Evolutionary conservation across 768 basidiomycete species (phyloP).

Genomic region (Mycena amicta): DNA sequence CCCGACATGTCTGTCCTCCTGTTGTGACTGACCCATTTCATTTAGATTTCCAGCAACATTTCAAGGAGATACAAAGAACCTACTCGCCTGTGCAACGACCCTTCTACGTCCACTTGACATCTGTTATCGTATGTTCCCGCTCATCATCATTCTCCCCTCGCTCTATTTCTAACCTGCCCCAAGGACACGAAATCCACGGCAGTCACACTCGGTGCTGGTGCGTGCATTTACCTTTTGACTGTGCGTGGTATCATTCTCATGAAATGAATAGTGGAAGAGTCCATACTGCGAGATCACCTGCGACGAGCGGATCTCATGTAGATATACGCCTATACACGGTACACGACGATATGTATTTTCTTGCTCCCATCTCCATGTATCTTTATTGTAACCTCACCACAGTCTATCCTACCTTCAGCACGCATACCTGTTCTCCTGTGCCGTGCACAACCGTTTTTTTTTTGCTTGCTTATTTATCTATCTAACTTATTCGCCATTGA

Average conservation of each 20-base stretch:
- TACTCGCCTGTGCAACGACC: conserved; percentile 65
- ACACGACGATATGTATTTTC: neutral
- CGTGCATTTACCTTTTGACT: conserved; percentile 26
- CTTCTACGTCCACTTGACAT: conserved; percentile 75
- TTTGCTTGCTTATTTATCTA: no score
- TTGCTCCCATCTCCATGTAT: neutral
- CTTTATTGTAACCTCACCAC: no score
- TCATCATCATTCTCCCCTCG: conserved; percentile 6
- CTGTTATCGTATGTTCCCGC: conserved; percentile 64
- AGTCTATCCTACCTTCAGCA: no score
- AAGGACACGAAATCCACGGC: conserved; percentile 80
- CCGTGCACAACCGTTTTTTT: no score
- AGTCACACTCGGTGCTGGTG: conserved; percentile 67
- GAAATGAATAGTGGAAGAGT: conserved; percentile 76
- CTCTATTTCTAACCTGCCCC: conserved; percentile 11
- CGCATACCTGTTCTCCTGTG: no score
- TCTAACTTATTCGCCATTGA: no score
- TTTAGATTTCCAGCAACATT: conserved; percentile 78
- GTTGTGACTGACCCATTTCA: neutral
- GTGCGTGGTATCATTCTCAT: conserved; percentile 7
- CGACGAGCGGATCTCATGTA: conserved; percentile 71
- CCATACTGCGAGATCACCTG: conserved; percentile 71
- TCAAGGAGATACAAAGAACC: conserved; percentile 69
- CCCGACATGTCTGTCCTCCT: neutral
- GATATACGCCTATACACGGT: conserved; percentile 8